Percentiles rank a stretch among this genome's conserved stretches.
These are phyloP conservation scores for Melastoma malabathricum DNA, from an alignment of 345 rosid genomes.

Conservation along the genomic window DNA sequence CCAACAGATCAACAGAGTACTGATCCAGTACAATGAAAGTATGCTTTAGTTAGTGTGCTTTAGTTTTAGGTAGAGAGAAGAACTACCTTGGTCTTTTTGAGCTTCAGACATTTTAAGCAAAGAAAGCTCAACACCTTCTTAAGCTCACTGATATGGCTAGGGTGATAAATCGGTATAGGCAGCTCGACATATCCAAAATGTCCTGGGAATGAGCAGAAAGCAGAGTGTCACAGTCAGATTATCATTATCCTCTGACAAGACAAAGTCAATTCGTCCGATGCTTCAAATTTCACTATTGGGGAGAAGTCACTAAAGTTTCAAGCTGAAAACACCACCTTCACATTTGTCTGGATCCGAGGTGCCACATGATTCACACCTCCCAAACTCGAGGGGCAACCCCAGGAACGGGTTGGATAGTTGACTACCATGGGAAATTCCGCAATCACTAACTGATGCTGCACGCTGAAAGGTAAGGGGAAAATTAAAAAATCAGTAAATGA, in stretches of 20 bases:
- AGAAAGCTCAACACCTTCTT: conserved; percentile 61
- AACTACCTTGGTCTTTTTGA: conserved; percentile 64
- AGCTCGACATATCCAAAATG: conserved; percentile 84
- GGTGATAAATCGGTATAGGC: conserved; percentile 85
- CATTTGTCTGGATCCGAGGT: conserved; percentile 70
- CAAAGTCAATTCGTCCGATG: too few relatives aligned
- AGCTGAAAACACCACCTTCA: conserved; percentile 43
- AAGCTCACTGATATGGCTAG: conserved; percentile 63
- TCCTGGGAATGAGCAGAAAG: conserved; percentile 44
- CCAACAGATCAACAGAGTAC: too few relatives aligned
- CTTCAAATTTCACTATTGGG: not conserved
- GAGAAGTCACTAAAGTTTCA: not conserved
- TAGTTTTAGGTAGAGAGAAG: not conserved
- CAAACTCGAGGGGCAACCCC: conserved; percentile 84
- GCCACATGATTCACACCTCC: conserved; percentile 89
- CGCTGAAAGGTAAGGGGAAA: conserved; percentile 20
- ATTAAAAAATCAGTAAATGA: conserved; percentile 4
- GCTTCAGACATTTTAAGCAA: conserved; percentile 78
- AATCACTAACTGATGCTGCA: conserved; percentile 58
- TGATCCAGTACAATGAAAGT: too few relatives aligned
- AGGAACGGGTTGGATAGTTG: conserved; percentile 77
- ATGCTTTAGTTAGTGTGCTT: too few relatives aligned
- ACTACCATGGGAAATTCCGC: conserved; percentile 54
- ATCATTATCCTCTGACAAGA: too few relatives aligned
- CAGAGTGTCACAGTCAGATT: not conserved